Conservation (phyloP, 1,284 basidiomycete genomes). For the Cutaneotrichosporon spelunceum region DNA sequence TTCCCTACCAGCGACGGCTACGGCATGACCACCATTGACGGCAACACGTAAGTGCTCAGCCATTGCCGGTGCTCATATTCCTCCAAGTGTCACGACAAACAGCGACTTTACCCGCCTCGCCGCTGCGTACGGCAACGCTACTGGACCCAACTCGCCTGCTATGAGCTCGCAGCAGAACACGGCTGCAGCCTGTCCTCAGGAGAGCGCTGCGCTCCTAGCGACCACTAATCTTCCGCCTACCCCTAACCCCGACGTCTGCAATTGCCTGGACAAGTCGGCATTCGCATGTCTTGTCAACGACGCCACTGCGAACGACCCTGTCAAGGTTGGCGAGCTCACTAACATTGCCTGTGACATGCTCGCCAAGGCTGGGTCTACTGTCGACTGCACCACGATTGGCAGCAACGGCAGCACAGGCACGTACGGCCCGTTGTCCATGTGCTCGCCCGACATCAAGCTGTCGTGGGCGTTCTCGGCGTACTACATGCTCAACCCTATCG, state of each 20-base stretch:
- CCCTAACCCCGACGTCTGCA: slow-evolving; percentile 73
- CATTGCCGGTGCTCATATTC: slow-evolving; percentile 6
- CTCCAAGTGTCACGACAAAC: slow-evolving; percentile 34
- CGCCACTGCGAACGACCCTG: slow-evolving; percentile 62
- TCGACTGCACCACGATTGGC: slow-evolving; percentile 61
- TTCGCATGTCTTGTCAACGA: slow-evolving; percentile 71
- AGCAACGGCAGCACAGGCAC: slow-evolving; percentile 68
- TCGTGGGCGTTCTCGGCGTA: slow-evolving; percentile 79
- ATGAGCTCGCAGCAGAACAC: slow-evolving; percentile 57
- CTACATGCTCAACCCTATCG: slow-evolving; percentile 65
- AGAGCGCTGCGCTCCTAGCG: slow-evolving; percentile 62
- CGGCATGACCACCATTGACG: slow-evolving; percentile 71
- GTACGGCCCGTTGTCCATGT: slow-evolving; percentile 72
- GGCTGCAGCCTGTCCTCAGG: slow-evolving; percentile 65
- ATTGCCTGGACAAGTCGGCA: slow-evolving; percentile 63
- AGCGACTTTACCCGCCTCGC: slow-evolving; percentile 64
- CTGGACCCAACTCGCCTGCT: slow-evolving; percentile 63
- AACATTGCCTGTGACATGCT: slow-evolving; percentile 66
- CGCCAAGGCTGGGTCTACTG: slow-evolving; percentile 58
- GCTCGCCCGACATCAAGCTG: slow-evolving; percentile 66
- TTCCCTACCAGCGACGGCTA: slow-evolving; percentile 77
- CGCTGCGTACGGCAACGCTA: slow-evolving; percentile 61
- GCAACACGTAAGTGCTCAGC: slow-evolving; percentile 34
- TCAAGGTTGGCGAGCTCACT: slow-evolving; percentile 65
- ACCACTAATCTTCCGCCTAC: slow-evolving; percentile 73